Evolutionary conservation across 2,329 filamentous ascomycete genomes (phyloP).

Genomic region (Cercospora sp.): DNA sequence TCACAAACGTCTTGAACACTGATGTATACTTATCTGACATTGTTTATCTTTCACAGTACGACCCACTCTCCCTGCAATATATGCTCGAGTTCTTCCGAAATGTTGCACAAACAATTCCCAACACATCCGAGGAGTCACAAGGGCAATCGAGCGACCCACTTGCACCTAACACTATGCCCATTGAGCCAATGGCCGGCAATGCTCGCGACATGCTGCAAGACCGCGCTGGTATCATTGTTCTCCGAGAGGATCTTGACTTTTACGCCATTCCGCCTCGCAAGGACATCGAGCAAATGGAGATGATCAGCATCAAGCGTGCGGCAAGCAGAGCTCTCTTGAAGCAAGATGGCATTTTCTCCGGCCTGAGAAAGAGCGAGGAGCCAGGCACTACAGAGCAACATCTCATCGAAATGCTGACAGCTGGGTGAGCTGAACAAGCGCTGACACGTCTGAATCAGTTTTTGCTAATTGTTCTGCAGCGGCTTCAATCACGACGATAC

Average conservation of each 20-base stretch:
- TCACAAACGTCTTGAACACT: constrained; percentile 45
- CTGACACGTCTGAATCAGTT: not conserved
- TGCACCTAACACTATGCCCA: constrained; percentile 65
- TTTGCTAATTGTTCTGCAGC: constrained; percentile 49
- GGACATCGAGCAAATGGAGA: constrained; percentile 82
- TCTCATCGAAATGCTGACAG: constrained; percentile 98
- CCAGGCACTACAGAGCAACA: constrained; percentile 96
- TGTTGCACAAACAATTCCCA: constrained; percentile 94
- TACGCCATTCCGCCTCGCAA: constrained; percentile 87
- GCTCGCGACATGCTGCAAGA: constrained; percentile 78
- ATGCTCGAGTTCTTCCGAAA: constrained; percentile 98
- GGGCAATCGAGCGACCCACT: constrained; percentile 40
- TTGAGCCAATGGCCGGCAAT: constrained; percentile 65
- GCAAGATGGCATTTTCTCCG: constrained; percentile 95
- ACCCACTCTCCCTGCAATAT: constrained; percentile 92
- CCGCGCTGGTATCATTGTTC: constrained; percentile 91
- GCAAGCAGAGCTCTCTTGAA: constrained; percentile 81
- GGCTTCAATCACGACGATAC: constrained; percentile 94
- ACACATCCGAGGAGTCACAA: constrained; percentile 58
- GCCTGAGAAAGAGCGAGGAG: constrained; percentile 91
- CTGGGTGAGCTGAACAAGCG: constrained; percentile 66
- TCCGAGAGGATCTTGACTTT: constrained; percentile 95
- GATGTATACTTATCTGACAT: constrained; percentile 59
- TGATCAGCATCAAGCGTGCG: constrained; percentile 94
- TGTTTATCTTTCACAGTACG: constrained; percentile 70